Base-by-base conservation (phyloP, 1,284 basidiomycete genomes). In the Malassezia sympodialis region DNA sequence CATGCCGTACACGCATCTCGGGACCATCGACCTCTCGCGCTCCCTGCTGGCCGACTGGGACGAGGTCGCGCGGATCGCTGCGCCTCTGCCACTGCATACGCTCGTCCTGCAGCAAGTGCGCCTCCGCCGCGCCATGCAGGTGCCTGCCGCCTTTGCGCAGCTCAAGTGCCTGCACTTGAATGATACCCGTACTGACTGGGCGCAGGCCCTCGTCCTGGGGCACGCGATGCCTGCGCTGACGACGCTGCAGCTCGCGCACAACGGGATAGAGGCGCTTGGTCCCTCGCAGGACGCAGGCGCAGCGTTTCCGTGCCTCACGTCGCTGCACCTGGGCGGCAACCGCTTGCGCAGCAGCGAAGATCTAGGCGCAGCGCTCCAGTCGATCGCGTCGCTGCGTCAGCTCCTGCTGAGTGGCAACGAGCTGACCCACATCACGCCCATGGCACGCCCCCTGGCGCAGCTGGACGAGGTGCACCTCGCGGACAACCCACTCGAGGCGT, bases 261-360 rank as follows among this genome's bases (percentile, higher is more conserved):
- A 96, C 69, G 66, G 72, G 21, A 75, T 90, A 39, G 8, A n/a
- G 19, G 8, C 26, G 15, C 40, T 43, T 11, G 39, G 12, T 4
- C 4, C 42, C 11, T 19, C 14, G 11, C 4, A 12, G n/a, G 24
- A 12, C 8, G 15, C 39, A 11, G 32, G 14, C 3, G 45, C 23
- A 7, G 30, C 19, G n/a, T 30, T 51, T 14, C 32, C 14, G n/a
- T 26, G 15, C n/a, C 24, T 52, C 8, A 8, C 23, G 3, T 44
- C 78, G 24, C 75, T 94, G 56, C 90, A 89, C 69, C 77, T 94
- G 28, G 86, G 88, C 64, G 80, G 79, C 41, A 93, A 93, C 76
- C 56, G 75, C 10, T 78, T 88, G 28, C 66, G 67, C 2, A 77
- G 82, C 58, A 90, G 87, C 86, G 60, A 66, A 26, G 76, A 80